Base-by-base conservation (phyloP, 2,329 filamentous ascomycete species). In the Passalora sequoiae region DNA sequence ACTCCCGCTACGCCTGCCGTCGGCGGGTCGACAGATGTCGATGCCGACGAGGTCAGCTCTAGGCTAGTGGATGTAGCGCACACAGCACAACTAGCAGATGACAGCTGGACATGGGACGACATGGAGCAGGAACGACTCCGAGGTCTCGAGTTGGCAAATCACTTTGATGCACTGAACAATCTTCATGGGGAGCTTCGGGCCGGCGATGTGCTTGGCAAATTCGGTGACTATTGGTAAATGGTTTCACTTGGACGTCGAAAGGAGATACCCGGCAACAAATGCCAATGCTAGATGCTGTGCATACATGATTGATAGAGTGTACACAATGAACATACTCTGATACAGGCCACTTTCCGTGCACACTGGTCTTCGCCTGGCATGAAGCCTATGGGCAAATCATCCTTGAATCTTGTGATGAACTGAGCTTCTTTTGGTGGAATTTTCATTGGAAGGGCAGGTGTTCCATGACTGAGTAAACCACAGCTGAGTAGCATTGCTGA, bases 101-200 rank as follows among this genome's bases (percentile, higher is more conserved):
- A 68, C 3, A 68, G 71, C 21, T 81, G 78, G 78, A 73, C 71
- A 3, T 83, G 78, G 78, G 72, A 79, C 42, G 66, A 69, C 15
- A 76, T 83, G 46, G 78, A 83, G 53, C 64, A 69, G 45, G 76
- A 81, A 60, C 67, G 79, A 24, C 45, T 71, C 38, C 66, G 75
- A 30, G 80, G 79, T 0, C 50, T 82, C 56, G 64, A 68, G 45
- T 64, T 79, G 21, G 76, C 79, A 4, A 67, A 72, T 54, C 70
- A 74, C 29, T 81, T 78, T 60, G 68, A 72, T 19, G 66, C 62
- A 9, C 56, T 82, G 53, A 77, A 81, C 55, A 67, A 63, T 47
- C 60, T 79, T 50, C 68, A 75, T 55, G 71, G 71, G 9, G 73
- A 75, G 51, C 76, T 74, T 46, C 64, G 67, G 5, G 66, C 63